These are phyloP conservation scores for Trichoderma gamsii DNA, from an alignment of 495 filamentous ascomycete genomes.

Conservation along the genomic window DNA sequence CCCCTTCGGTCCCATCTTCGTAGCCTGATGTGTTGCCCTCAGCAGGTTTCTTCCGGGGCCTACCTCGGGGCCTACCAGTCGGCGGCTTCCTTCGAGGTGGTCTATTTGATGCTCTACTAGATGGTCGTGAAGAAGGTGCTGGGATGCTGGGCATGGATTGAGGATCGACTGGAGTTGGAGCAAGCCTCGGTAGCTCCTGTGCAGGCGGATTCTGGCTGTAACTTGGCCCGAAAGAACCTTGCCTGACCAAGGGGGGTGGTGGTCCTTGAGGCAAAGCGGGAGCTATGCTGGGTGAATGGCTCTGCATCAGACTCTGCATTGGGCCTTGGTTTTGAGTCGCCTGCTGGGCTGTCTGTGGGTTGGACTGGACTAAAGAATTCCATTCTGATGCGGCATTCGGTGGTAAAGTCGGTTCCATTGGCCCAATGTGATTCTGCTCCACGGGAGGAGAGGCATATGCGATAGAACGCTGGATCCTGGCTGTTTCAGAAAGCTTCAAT, in stretches of 20 bases:
- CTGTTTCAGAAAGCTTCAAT: conserved; percentile 76
- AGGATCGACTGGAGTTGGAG: conserved; percentile 19
- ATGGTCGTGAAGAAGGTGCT: conserved; percentile 38
- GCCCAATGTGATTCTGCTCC: conserved; percentile 30
- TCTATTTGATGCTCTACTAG: conserved; percentile 35
- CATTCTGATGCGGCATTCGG: conserved; percentile 44
- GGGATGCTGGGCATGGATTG: conserved; percentile 21
- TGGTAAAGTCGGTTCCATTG: conserved; percentile 23
- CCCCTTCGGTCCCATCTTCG: conserved; percentile 63
- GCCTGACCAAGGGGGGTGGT: conserved; percentile 7
- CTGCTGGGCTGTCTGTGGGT: conserved; percentile 20
- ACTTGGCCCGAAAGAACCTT: conserved; percentile 10
- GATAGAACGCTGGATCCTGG: conserved; percentile 59
- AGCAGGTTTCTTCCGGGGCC: conserved; percentile 40
- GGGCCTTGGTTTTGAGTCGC: neutral
- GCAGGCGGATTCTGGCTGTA: conserved; percentile 6
- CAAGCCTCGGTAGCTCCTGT: neutral
- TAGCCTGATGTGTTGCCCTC: conserved; percentile 59
- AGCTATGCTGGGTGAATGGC: conserved; percentile 26
- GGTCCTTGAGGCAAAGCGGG: conserved; percentile 15
- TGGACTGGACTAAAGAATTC: conserved; percentile 43
- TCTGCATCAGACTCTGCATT: conserved; percentile 19
- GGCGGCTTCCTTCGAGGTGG: conserved; percentile 24
- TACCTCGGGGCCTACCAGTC: conserved; percentile 41
- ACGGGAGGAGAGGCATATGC: conserved; percentile 54